Evolutionary conservation across 2,329 filamentous ascomycete species (phyloP), one percentile per base, ranked within the genome.

Genomic region (Neofusicoccum cordaticola): DNA sequence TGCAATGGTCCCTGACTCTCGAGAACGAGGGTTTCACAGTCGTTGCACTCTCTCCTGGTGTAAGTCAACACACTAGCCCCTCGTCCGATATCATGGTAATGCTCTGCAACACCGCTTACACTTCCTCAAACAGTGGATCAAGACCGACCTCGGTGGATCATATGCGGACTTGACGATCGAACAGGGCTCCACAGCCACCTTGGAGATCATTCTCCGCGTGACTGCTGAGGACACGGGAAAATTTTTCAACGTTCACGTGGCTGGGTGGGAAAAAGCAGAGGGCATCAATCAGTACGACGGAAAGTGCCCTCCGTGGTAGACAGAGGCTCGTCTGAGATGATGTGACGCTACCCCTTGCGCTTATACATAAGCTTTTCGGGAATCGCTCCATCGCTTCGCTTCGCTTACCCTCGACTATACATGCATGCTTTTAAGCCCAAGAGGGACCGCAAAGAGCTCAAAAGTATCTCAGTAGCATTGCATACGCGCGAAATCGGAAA

Each of bases 171-270:
- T 84, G 2, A 70, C 75, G 0, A 73, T 79, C 2, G 75, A 78
- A 19, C 69, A 72, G 0, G 80, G 81, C 6, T 76, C 77, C 0
- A 71, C 75, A 5, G 75, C 73, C 0, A 71, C 78, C 4, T 67
- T 78, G 42, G 73, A 77, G 1, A 84, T 86, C 66, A 73, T 88
- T 0, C 68, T 57, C 81, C 15, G 71, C 62, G 27, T 75, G 7
- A 78, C 73, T 0, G 74, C 77, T 2, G 73, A 76, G 61, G 75
- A 77, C 35, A 81, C 76, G 67, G 82, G 82, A 11, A 85, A 80
- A 67, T 88, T 85, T 47, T 31, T 76, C 15, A 79, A 80, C 48
- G 76, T 81, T 22, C 70, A 72, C 63, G 74, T 80, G 4, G 68
- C 74, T 0, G 78, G 78, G 0, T 79, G 75, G 73, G 73, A 79